Evolutionary conservation across 1,284 basidiomycete genomes (phyloP).

Genomic region (Heterobasidion irregulare): DNA sequence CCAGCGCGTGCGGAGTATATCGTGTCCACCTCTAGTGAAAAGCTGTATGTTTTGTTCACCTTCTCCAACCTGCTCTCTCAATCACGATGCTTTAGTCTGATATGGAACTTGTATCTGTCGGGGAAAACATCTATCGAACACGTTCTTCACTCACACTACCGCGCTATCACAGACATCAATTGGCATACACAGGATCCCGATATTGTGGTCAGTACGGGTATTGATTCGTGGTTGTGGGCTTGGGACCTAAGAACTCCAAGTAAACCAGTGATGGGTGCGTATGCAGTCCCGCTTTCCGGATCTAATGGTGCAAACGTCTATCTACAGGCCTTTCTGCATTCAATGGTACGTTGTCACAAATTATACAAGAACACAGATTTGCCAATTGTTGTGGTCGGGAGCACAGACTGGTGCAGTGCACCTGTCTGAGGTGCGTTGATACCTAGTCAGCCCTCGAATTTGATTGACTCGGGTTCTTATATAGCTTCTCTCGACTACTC

Average conservation of each 20-base stretch:
- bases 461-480: too few species aligned
- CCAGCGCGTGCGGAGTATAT: constrained; percentile 80
- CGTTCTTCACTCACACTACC: constrained; percentile 79
- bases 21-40: constrained; percentile 92
- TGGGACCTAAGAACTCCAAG: constrained; percentile 72
- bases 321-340: constrained; percentile 61
- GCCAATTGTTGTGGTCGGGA: too few species aligned
- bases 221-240: constrained; percentile 79
- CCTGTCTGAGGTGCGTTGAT: too few species aligned
- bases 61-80: background rate
- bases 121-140: constrained; percentile 72
- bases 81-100: constrained; percentile 39
- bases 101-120: constrained; percentile 85
- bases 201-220: constrained; percentile 67
- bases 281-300: background rate
- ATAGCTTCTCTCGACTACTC: too few species aligned
- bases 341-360: constrained; percentile 38
- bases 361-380: too few species aligned
- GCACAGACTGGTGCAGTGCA: too few species aligned
- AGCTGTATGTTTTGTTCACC: constrained; percentile 47
- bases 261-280: constrained; percentile 60
- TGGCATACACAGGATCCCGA: constrained; percentile 86
- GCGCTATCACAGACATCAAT: constrained; percentile 94
- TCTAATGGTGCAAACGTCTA: background rate
- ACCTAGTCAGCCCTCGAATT: too few species aligned